Conservation (phyloP, 495 filamentous ascomycete genomes). For the Patellaria atrata region DNA sequence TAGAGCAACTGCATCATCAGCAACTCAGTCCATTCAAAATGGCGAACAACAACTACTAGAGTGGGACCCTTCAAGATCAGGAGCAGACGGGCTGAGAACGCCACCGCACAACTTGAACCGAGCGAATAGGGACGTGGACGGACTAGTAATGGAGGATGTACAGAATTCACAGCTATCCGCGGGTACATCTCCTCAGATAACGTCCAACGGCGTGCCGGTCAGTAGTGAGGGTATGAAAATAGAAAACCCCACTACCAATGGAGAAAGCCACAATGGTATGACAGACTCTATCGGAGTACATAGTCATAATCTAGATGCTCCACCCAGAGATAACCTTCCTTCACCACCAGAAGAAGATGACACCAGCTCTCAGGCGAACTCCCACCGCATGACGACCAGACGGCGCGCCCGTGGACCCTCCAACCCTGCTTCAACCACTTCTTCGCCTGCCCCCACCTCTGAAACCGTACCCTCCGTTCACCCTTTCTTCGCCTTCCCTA, state of each 20-base stretch:
- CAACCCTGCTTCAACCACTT: conserved; percentile 5
- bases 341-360: conserved; percentile 19
- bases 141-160: neutral
- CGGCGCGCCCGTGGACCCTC: conserved; percentile 42
- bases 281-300: conserved; percentile 22
- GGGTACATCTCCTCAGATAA: too few relatives aligned
- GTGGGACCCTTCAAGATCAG: neutral
- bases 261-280: conserved; percentile 1
- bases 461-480: conserved; percentile 44
- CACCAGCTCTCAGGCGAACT: conserved; percentile 27
- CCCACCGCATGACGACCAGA: conserved; percentile 56
- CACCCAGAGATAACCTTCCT: neutral
- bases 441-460: conserved; percentile 33
- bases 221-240: too few relatives aligned
- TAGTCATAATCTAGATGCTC: too few relatives aligned
- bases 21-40: neutral
- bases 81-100: conserved; percentile 1
- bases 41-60: neutral
- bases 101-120: conserved; percentile 2
- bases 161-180: neutral
- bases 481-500: conserved; percentile 68
- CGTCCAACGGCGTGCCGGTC: too few relatives aligned
- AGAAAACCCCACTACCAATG: conserved; percentile 8
- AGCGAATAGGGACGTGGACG: neutral
- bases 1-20: conserved; percentile 1